These are phyloP conservation scores for Aquilaria yunnanensis DNA, from an alignment of 345 rosid species.

Conservation along the genomic window DNA sequence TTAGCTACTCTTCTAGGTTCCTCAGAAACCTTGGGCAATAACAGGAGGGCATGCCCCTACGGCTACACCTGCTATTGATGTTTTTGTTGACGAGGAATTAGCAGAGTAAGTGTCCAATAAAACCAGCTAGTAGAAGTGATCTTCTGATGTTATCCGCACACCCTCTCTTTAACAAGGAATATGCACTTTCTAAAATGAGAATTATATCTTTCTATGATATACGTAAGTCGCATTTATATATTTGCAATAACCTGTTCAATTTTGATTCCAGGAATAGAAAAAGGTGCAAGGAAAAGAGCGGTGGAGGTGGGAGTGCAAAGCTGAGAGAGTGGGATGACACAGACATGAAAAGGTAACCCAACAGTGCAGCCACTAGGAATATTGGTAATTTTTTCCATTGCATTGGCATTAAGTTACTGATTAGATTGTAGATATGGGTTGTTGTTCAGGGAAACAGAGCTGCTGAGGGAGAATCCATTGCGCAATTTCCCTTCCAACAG, in stretches of 20 bases:
- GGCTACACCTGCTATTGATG: slow-evolving; percentile 54
- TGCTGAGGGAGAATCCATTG: slow-evolving; percentile 71
- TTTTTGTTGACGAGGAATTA: slow-evolving; percentile 73
- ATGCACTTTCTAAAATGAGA: neutral
- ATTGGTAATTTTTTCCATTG: neutral
- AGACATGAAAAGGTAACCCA: slow-evolving; percentile 40
- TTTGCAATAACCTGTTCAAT: too few relatives aligned
- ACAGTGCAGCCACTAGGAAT: neutral
- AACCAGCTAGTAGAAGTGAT: neutral
- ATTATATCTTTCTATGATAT: neutral
- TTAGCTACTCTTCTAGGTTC: slow-evolving; percentile 38
- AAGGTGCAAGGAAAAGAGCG: slow-evolving; percentile 7
- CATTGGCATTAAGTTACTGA: neutral
- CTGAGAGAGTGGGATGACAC: slow-evolving; percentile 30
- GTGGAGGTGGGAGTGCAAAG: slow-evolving; percentile 29
- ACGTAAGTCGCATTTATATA: neutral
- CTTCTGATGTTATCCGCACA: neutral
- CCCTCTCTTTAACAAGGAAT: neutral
- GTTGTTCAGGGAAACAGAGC: slow-evolving; percentile 59
- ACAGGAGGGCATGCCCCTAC: slow-evolving; percentile 20
- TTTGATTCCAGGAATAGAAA: slow-evolving; percentile 20
- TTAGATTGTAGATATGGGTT: neutral
- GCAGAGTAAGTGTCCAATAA: slow-evolving; percentile 42
- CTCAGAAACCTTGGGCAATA: slow-evolving; percentile 45
- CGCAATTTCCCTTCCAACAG: slow-evolving; percentile 71